Evolutionary conservation across 73 alveolate species (phyloP).

Genomic region (Paramecium bursaria): DNA sequence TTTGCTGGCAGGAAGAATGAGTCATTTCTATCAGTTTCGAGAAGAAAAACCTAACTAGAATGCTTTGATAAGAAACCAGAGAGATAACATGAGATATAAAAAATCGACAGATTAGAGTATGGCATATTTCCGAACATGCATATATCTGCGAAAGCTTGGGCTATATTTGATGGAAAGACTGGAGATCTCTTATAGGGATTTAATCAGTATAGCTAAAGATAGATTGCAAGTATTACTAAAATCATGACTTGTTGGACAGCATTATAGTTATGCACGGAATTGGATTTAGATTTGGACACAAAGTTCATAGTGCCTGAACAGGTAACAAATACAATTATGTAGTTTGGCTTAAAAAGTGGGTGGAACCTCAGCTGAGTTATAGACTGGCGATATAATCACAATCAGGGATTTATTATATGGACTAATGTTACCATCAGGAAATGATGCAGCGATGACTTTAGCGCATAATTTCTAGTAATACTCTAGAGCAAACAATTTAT

Average conservation of each 20-base stretch:
- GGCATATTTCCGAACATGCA: no score
- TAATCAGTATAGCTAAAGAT: slow-evolving; percentile 15
- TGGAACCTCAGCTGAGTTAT: slow-evolving; percentile 87
- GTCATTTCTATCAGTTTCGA: no score
- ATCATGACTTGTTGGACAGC: slow-evolving; percentile 55
- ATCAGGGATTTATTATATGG: slow-evolving; percentile 79
- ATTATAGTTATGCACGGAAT: neutral
- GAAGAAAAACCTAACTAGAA: no score
- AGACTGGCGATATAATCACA: slow-evolving; percentile 72
- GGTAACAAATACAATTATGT: neutral
- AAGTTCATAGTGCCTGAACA: slow-evolving; percentile 42
- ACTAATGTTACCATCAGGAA: slow-evolving; percentile 85
- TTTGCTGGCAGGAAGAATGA: no score
- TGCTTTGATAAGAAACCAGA: no score
- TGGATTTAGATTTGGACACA: slow-evolving; percentile 11
- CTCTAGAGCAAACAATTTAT: slow-evolving; percentile 51
- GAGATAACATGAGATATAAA: no score
- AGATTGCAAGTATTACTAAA: slow-evolving; percentile 44
- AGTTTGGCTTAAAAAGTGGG: slow-evolving; percentile 76
- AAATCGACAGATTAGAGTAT: no score
- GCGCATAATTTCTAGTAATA: slow-evolving; percentile 78
- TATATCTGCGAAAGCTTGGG: slow-evolving; percentile 64
- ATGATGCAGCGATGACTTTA: slow-evolving; percentile 81
- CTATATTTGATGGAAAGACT: slow-evolving; percentile 53
- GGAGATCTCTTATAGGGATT: slow-evolving; percentile 43